Base-by-base conservation (phyloP, 2,329 filamentous ascomycete species). In the Cladosporium cucumerinum region DNA sequence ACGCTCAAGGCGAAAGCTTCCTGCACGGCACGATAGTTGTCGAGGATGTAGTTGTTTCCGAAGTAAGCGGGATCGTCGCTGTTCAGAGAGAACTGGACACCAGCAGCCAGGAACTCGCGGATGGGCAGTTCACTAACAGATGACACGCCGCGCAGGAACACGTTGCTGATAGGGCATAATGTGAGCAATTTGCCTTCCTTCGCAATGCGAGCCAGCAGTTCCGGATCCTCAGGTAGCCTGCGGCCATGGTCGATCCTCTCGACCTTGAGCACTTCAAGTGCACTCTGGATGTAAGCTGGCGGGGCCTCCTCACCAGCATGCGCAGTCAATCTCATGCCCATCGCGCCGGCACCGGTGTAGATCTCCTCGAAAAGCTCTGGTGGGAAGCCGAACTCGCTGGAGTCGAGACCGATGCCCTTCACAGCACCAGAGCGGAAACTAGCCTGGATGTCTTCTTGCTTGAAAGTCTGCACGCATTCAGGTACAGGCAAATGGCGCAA, bases 291-390 rank as follows among this genome's bases (percentile, higher is more conserved):
- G 76, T 89, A 92, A 5, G 80, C 81, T 3, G 87, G 78, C 18
- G 89, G 88, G 0, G 88, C 89, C 73, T 93, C 90, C 75, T 93
- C 90, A 61, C 90, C 89, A 2, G 88, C 89, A 74, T 93, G 90
- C 2, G 89, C 87, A 0, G 90, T 93, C n/a, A 86, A 80, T 30
- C 81, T 78, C 59, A 90, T 81, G 0, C 86, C 85, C 30, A 79
- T 79, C 28, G 76, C 75, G 61, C 78, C 76, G 0, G 86, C 88
- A 23, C 82, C 79, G 1, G 74, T 77, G 72, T 88, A 94, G 43
- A 90, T 78, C 43, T 86, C 82, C 59, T 81, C 78, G 78, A 90
- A 93, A 69, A 84, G 76, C 58, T 82, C 77, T 28, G 80, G 80
- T 8, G 78, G 79, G 65, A 79, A 81, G 5, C 69, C 72, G 3